Percentiles rank a stretch among this genome's conserved stretches.
These are phyloP conservation scores for Didymella pinodella DNA, from an alignment of 2,329 filamentous ascomycete species.

Conservation along the genomic window DNA sequence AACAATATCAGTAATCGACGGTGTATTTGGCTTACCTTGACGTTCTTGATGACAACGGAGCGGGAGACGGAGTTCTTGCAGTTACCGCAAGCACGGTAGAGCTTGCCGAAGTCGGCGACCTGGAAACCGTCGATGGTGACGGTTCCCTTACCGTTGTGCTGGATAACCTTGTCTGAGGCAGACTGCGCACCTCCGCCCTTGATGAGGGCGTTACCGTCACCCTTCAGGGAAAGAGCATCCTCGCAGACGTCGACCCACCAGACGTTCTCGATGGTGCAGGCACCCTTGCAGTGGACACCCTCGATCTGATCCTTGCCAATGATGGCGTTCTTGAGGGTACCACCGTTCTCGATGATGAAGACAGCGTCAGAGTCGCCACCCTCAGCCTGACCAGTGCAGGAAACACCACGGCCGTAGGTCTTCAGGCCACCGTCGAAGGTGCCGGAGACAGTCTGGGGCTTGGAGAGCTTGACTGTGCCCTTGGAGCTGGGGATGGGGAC, in stretches of 20 bases:
- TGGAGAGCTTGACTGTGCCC: constrained; percentile 37
- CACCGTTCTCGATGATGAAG: constrained; percentile 62
- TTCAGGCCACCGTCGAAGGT: constrained; percentile 47
- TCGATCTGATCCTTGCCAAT: constrained; percentile 45
- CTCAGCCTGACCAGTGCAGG: constrained; percentile 55
- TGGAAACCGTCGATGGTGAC: constrained; percentile 51
- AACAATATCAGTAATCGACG: constrained; percentile 26
- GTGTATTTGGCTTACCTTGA: constrained; percentile 49
- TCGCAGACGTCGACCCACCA: constrained; percentile 57
- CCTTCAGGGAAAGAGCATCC: constrained; percentile 50
- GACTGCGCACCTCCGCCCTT: constrained; percentile 53
- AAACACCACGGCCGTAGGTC: constrained; percentile 45
- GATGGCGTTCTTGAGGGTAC: constrained; percentile 32
- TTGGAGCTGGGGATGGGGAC: constrained; percentile 44
- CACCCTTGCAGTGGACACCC: constrained; percentile 61
- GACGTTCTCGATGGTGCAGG: constrained; percentile 58
- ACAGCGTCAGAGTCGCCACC: constrained; percentile 59
- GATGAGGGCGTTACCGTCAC: constrained; percentile 48
- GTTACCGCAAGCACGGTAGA: constrained; percentile 60
- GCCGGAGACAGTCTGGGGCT: constrained; percentile 34
- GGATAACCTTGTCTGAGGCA: constrained; percentile 54
- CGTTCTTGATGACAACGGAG: constrained; percentile 56
- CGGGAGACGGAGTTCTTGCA: constrained; percentile 58
- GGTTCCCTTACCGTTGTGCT: constrained; percentile 51
- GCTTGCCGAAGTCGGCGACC: constrained; percentile 50